phyloP scores from a whole-genome alignment of 1,139 yeast genomes.

The Nadsonia commutata region DNA sequence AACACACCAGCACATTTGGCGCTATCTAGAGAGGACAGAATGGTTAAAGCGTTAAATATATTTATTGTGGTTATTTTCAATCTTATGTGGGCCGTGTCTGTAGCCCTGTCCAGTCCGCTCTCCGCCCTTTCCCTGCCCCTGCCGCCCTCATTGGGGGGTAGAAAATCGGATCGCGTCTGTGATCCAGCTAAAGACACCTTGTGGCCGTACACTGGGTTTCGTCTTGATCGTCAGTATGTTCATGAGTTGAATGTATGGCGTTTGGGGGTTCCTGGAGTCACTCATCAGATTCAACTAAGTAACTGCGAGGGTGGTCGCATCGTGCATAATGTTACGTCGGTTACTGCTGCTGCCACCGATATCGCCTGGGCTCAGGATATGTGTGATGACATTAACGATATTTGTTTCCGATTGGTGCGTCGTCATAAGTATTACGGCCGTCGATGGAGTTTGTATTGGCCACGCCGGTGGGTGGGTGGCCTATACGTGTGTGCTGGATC shows the following conservation, averaged over 20 bases:
- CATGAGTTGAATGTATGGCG: conserved; percentile 28
- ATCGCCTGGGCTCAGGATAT: conserved; percentile 40
- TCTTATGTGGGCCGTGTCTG: too few species aligned
- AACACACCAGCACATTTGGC: too few species aligned
- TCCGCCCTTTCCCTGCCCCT: too few species aligned
- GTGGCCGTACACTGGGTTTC: conserved; percentile 45
- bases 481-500: too few species aligned
- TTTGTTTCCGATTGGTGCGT: conserved; percentile 50
- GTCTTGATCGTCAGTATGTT: conserved; percentile 35
- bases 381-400: conserved; percentile 26
- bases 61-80: too few species aligned
- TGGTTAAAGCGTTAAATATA: too few species aligned
- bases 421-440: too few species aligned
- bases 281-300: conserved; percentile 35
- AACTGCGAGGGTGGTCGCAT: conserved; percentile 44
- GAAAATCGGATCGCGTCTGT: conserved; percentile 23
- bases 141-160: conserved; percentile 1
- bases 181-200: conserved; percentile 23
- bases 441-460: too few species aligned
- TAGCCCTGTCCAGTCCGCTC: too few species aligned
- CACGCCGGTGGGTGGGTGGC: too few species aligned
- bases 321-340: conserved; percentile 30
- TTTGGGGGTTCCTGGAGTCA: too few species aligned
- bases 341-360: conserved; percentile 26
- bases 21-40: too few species aligned